phyloP scores from a whole-genome alignment of 768 basidiomycete genomes.

The Lactarius hatsudake region DNA sequence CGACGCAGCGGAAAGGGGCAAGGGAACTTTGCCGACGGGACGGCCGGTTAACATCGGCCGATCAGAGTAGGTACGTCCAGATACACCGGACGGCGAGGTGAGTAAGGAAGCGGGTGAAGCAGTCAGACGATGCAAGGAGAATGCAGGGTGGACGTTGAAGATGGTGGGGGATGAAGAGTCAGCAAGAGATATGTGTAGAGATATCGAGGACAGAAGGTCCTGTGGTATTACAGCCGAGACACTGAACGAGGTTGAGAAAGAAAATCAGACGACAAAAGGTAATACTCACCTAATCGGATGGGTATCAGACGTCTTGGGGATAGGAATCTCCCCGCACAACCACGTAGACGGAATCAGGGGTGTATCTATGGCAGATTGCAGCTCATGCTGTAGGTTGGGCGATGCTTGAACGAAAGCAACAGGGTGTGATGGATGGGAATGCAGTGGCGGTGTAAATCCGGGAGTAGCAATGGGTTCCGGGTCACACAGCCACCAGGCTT shows the following conservation, averaged over 20 bases:
- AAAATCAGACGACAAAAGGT: neutral
- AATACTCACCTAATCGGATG: conserved; percentile 26
- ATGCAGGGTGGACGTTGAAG: conserved; percentile 44
- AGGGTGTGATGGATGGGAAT: conserved; percentile 10
- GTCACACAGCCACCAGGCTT: conserved; percentile 28
- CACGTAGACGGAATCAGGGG: conserved; percentile 25
- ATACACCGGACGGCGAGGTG: conserved; percentile 27
- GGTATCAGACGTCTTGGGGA: conserved; percentile 27
- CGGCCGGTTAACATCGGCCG: conserved; percentile 6
- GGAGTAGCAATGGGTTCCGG: neutral
- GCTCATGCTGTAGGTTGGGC: conserved; percentile 29
- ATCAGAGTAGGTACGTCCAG: conserved; percentile 20
- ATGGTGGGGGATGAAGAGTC: conserved; percentile 40
- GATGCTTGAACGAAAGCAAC: conserved; percentile 13
- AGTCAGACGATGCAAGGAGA: conserved; percentile 45
- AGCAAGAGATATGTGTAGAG: conserved; percentile 42
- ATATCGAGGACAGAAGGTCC: conserved; percentile 53
- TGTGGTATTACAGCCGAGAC: conserved; percentile 63
- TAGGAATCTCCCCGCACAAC: conserved; percentile 18
- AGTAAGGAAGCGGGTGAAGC: conserved; percentile 21
- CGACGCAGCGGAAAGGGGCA: conserved; percentile 12
- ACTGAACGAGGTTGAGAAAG: conserved; percentile 39
- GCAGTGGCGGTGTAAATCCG: neutral
- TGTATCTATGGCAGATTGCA: conserved; percentile 31
- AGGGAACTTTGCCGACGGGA: conserved; percentile 1